Evolutionary conservation across 1,284 basidiomycete genomes (phyloP), one percentile per base, ranked within the genome.

Genomic region (Cryptococcus sp.): DNA sequence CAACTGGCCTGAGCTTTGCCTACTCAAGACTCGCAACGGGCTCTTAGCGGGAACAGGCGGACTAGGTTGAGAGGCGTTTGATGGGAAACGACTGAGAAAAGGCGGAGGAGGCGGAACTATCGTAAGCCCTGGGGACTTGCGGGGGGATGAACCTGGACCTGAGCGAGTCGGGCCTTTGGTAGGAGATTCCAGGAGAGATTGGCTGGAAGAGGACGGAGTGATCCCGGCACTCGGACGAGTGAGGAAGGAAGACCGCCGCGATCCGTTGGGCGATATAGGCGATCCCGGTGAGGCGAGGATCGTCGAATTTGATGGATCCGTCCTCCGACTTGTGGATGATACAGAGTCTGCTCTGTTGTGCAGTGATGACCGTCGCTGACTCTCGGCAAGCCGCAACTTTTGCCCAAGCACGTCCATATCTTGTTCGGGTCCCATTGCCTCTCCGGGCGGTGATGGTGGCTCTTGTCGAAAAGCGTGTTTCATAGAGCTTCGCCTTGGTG

Each of bases 41-140:
- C 66, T 74, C 55, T 74, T 74, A 3, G 69, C 69, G 4, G 78
- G 78, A 1, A 79, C 59, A 17, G 76, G 72, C 5, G 77, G 77
- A 45, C 66, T 69, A 4, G 71, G 67, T 22, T 56, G 35, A 4
- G 59, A 38, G 20, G 65, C 35, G 3, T 56, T 38, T 8, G 56
- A 51, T 2, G 45, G 47, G 11, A 50, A 19, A 1, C 53, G 53
- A n/a, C 55, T 44, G 42, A 48, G 35, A 8, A 53, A 47, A 15
- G 54, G n/a, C 23, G 55, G 50, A 47, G 65, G 64, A 6, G 66
- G 64, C 22, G 67, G 64, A 15, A 63, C 53, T 41, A 72, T 71
- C 5, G 60, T 65, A 11, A 72, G 56, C 7, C 66, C 68, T 1
- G 68, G 70, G 11, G 68, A 65, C 45, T 65, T 70, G 38, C 67